phyloP scores from a whole-genome alignment of 2,329 filamentous ascomycete species.

The Fusarium xylarioides region DNA sequence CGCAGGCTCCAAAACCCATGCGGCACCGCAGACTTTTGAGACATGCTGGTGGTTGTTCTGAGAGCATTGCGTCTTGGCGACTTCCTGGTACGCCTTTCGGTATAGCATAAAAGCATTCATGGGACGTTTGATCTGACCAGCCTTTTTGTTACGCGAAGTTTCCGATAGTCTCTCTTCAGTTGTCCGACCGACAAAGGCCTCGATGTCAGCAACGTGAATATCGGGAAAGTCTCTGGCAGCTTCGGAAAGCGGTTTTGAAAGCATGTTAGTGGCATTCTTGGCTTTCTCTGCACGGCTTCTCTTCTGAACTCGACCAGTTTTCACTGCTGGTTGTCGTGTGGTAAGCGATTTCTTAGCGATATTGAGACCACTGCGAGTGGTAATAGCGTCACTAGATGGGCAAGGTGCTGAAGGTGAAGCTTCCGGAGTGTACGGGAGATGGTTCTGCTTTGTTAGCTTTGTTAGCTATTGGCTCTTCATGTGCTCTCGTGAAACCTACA shows the following conservation, averaged over 20 bases:
- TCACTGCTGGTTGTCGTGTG: constrained; percentile 24
- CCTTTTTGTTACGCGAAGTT: constrained; percentile 69
- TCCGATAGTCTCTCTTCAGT: constrained; percentile 73
- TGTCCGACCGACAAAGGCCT: constrained; percentile 78
- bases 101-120: constrained; percentile 99
- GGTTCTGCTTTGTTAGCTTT: constrained; percentile 20
- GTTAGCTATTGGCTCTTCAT: not conserved
- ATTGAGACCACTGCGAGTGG: constrained; percentile 50
- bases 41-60: constrained; percentile 95
- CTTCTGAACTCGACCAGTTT: constrained; percentile 38
- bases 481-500: constrained; percentile 15
- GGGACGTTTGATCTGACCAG: constrained; percentile 85
- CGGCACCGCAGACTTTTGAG: constrained; percentile 84
- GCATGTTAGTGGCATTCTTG: constrained; percentile 53
- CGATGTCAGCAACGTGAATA: constrained; percentile 79
- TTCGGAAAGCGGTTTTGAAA: constrained; percentile 75
- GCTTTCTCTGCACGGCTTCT: constrained; percentile 45
- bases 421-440: constrained; percentile 54
- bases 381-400: constrained; percentile 41
- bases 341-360: constrained; percentile 38
- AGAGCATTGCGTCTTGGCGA: constrained; percentile 81
- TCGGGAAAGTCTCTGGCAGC: constrained; percentile 70
- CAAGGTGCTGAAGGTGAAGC: constrained; percentile 58
- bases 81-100: constrained; percentile 88
- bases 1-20: constrained; percentile 85